Percentiles rank a stretch among this genome's conserved stretches.
phyloP scores from a whole-genome alignment of 305 asterid genomes.

The Solanum hybrid region DNA sequence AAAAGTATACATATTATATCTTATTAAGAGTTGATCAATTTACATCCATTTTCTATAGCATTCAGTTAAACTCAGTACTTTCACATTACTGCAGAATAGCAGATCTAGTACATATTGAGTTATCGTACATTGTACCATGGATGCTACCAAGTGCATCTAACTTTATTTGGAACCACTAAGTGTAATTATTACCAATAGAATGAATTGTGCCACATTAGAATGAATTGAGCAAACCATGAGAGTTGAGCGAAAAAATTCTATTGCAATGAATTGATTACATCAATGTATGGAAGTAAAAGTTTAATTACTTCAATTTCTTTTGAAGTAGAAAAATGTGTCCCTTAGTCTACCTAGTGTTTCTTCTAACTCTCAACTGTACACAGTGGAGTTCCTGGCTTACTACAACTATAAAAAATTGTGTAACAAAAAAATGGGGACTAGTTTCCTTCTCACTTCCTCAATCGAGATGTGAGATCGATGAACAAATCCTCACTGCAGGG shows the following conservation, averaged over 20 bases:
- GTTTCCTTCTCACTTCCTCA: neutral
- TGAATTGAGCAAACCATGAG: neutral
- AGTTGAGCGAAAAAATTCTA: neutral
- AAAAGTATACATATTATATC: neutral
- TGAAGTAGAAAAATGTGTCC: neutral
- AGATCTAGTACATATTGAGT: neutral
- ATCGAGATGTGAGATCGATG: neutral
- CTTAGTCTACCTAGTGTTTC: neutral
- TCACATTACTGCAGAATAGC: neutral
- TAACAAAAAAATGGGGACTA: neutral
- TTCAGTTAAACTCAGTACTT: neutral
- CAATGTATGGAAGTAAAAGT: neutral
- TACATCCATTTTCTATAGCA: neutral
- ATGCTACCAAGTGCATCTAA: neutral
- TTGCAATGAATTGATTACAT: neutral
- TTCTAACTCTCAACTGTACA: neutral
- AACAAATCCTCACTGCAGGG: constrained; percentile 32
- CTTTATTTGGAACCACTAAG: neutral
- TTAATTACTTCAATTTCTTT: neutral
- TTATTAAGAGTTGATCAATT: neutral
- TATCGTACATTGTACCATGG: neutral
- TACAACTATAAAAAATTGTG: neutral
- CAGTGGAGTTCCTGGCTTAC: neutral
- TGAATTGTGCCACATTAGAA: neutral
- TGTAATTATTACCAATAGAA: neutral